Evolutionary conservation across 345 rosid genomes (phyloP).

Genomic region (Pistacia vera): DNA sequence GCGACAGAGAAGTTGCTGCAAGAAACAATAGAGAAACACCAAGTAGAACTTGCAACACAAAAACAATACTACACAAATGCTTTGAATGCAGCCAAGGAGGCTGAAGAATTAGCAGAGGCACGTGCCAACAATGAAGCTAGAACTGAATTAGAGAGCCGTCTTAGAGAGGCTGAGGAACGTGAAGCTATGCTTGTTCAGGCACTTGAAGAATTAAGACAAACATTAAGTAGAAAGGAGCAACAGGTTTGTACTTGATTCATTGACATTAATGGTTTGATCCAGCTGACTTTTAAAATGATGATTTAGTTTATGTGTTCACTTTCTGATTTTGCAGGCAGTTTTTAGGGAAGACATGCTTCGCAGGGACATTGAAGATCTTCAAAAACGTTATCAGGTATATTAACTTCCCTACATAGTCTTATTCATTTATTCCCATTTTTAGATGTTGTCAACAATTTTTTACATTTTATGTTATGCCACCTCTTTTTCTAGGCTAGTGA

Average conservation of each 20-base stretch:
- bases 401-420: conserved; percentile 10
- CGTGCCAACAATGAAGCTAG: conserved; percentile 90
- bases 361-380: conserved; percentile 86
- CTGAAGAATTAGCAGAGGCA: conserved; percentile 90
- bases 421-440: conserved; percentile 1
- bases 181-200: conserved; percentile 95
- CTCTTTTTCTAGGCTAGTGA: conserved; percentile 76
- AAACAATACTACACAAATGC: conserved; percentile 87
- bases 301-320: conserved; percentile 19
- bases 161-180: conserved; percentile 93
- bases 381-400: conserved; percentile 88
- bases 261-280: conserved; percentile 15
- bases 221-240: conserved; percentile 90
- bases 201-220: conserved; percentile 90
- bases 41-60: conserved; percentile 77
- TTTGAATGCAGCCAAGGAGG: conserved; percentile 90
- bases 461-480: conserved; percentile 5
- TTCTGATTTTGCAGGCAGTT: conserved; percentile 56
- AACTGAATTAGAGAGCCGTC: conserved; percentile 81
- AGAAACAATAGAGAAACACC: conserved; percentile 97
- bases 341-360: conserved; percentile 79
- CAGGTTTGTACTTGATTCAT: conserved; percentile 59
- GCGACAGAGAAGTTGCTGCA: conserved; percentile 91
- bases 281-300: conserved; percentile 9
- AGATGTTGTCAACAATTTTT: conserved; percentile 16